Conservation (phyloP, 176 grass and related monocot genomes). For the Themeda triandra region DNA sequence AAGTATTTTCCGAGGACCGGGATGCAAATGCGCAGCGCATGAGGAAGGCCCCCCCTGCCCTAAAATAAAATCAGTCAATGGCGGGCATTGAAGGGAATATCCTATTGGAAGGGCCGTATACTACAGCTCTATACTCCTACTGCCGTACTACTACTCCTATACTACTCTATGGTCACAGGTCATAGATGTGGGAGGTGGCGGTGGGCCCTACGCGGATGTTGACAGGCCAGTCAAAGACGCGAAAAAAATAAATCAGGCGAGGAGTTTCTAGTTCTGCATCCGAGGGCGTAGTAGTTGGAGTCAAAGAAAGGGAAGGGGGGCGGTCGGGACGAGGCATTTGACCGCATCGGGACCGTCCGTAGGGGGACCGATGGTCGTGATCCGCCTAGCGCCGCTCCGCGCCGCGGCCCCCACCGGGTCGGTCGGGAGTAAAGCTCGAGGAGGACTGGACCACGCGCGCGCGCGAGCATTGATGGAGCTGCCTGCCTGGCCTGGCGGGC, state of each 20-base stretch:
- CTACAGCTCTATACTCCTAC: not conserved
- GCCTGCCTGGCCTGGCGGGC: constrained; percentile 1
- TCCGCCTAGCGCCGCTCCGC: not conserved
- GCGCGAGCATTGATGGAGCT: constrained; percentile 32
- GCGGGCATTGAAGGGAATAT: constrained; percentile 6
- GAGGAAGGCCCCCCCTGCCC: not conserved
- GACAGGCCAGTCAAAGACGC: constrained; percentile 39
- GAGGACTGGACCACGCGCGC: constrained; percentile 28
- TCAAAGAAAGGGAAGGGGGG: constrained; percentile 28
- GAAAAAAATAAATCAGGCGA: not conserved
- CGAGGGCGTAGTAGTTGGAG: constrained; percentile 25
- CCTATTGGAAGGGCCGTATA: not conserved
- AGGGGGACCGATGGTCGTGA: not conserved
- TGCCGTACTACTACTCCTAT: no score
- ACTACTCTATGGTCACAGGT: not conserved
- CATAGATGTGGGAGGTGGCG: constrained; percentile 9
- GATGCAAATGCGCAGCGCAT: not conserved
- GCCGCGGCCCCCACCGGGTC: constrained; percentile 1
- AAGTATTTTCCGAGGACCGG: not conserved
- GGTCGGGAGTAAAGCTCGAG: constrained; percentile 36
- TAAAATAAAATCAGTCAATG: constrained; percentile 3
- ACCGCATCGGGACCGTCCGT: constrained; percentile 1
- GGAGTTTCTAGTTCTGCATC: not conserved
- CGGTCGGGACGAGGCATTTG: not conserved
- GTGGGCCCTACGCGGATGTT: constrained; percentile 16